Evolutionary conservation across 495 filamentous ascomycete genomes (phyloP).

Genomic region (Choiromyces venosus): DNA sequence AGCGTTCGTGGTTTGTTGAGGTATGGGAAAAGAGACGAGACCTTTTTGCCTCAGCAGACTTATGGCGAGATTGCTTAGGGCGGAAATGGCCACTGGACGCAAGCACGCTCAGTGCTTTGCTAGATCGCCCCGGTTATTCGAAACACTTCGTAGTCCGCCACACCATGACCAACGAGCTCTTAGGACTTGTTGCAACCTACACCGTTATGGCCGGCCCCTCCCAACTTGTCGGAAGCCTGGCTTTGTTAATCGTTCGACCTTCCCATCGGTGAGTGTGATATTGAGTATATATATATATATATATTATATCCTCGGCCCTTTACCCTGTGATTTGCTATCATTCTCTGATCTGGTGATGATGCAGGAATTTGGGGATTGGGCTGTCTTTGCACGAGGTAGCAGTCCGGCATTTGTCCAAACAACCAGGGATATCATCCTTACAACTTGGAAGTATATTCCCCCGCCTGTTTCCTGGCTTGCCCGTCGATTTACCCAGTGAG

Average conservation of each 20-base stretch:
- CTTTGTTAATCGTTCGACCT: conserved; percentile 54
- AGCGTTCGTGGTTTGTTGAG: conserved; percentile 43
- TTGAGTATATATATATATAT: background rate
- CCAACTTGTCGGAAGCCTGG: conserved; percentile 55
- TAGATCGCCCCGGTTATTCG: conserved; percentile 57
- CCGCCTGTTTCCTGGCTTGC: conserved; percentile 55
- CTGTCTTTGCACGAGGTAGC: conserved; percentile 55
- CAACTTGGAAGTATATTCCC: conserved; percentile 60
- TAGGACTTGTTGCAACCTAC: conserved; percentile 60
- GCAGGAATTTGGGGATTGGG: conserved; percentile 52
- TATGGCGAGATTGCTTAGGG: conserved; percentile 44
- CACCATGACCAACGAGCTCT: conserved; percentile 47
- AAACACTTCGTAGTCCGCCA: conserved; percentile 60
- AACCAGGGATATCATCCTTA: conserved; percentile 52
- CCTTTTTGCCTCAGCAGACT: conserved; percentile 42
- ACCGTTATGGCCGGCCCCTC: conserved; percentile 53
- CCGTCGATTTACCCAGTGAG: conserved; percentile 44
- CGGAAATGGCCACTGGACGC: conserved; percentile 51
- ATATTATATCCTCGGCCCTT: conserved; percentile 4
- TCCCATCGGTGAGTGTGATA: conserved; percentile 44
- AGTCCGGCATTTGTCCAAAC: conserved; percentile 50
- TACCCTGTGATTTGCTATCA: background rate
- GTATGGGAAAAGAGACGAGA: conserved; percentile 45
- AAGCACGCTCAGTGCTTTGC: conserved; percentile 50
- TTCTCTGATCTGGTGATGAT: conserved; percentile 9